Conservation (phyloP, 192 early-diverging fungal species). For the Hyaloraphidium curvatum region DNA sequence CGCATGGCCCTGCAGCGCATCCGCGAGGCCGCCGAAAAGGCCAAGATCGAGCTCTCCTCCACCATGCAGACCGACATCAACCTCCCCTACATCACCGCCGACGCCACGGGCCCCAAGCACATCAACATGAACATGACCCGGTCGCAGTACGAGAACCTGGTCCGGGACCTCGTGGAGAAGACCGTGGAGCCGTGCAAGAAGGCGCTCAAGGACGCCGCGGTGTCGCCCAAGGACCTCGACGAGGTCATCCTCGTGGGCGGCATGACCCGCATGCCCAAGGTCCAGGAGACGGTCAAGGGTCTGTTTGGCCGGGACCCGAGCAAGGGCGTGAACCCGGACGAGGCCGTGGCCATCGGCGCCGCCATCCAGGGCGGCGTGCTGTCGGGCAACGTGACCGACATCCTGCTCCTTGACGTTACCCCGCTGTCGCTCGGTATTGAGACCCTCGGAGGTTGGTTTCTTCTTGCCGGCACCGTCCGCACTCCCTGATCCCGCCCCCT, state of each 20-base stretch:
- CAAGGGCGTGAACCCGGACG: slow-evolving; percentile 95
- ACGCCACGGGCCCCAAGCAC: slow-evolving; percentile 82
- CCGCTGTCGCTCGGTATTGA: slow-evolving; percentile 97
- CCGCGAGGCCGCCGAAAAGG: slow-evolving; percentile 94
- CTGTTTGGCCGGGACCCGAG: slow-evolving; percentile 81
- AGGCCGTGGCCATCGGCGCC: slow-evolving; percentile 95
- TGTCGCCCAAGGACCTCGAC: slow-evolving; percentile 57
- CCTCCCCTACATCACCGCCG: slow-evolving; percentile 84
- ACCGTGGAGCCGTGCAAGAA: slow-evolving; percentile 86
- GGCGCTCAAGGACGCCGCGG: slow-evolving; percentile 88
- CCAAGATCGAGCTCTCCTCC: slow-evolving; percentile 95
- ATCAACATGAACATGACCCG: slow-evolving; percentile 89
- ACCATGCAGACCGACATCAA: slow-evolving; percentile 91
- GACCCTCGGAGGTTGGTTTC: slow-evolving; percentile 64
- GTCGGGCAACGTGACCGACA: slow-evolving; percentile 87
- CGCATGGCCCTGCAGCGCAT: slow-evolving; percentile 94
- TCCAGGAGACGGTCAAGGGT: slow-evolving; percentile 73
- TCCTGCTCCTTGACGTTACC: slow-evolving; percentile 89
- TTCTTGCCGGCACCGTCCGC: not conserved
- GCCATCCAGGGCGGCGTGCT: slow-evolving; percentile 97
- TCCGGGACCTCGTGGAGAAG: slow-evolving; percentile 59
- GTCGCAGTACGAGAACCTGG: slow-evolving; percentile 69
- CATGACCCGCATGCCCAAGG: slow-evolving; percentile 95
- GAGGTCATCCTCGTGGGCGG: slow-evolving; percentile 96
- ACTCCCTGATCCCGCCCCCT: not conserved